phyloP scores from a whole-genome alignment of 768 basidiomycete species.

The Mycena floridula region DNA sequence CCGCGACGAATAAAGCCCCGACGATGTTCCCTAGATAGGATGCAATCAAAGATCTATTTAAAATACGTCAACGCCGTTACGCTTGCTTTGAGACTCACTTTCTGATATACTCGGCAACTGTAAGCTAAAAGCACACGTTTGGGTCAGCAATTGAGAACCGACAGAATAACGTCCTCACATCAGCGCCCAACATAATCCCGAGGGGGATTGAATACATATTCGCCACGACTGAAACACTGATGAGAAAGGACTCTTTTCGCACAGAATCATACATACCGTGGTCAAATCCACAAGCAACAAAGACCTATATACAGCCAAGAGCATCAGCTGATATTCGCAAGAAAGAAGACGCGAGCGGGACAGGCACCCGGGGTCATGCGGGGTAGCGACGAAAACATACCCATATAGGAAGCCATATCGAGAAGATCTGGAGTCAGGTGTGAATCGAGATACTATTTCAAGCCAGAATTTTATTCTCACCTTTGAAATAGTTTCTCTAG shows the following conservation, averaged over 20 bases:
- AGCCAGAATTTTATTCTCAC: too few species aligned
- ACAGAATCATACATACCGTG: conserved; percentile 40
- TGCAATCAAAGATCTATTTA: conserved; percentile 54
- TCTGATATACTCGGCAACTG: conserved; percentile 51
- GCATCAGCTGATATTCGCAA: background rate
- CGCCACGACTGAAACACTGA: conserved; percentile 43
- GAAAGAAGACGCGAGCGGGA: background rate
- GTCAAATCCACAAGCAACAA: conserved; percentile 66
- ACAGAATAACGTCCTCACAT: conserved; percentile 42
- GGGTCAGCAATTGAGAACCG: background rate
- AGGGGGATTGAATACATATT: conserved; percentile 75
- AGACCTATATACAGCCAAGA: conserved; percentile 37
- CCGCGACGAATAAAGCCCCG: conserved; percentile 56
- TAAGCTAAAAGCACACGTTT: conserved; percentile 37
- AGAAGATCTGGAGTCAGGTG: conserved; percentile 49
- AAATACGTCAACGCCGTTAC: background rate
- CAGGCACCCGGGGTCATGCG: too few species aligned
- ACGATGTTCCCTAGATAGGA: conserved; percentile 62
- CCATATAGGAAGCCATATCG: conserved; percentile 74
- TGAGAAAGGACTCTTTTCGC: conserved; percentile 1
- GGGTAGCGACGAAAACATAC: conserved; percentile 36
- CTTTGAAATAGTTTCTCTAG: conserved; percentile 66
- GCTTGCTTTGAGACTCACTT: conserved; percentile 46
- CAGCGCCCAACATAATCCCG: conserved; percentile 64
- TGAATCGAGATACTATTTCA: too few species aligned